phyloP scores from a whole-genome alignment of 2,329 filamentous ascomycete genomes.

The Colletotrichum graminicola region DNA sequence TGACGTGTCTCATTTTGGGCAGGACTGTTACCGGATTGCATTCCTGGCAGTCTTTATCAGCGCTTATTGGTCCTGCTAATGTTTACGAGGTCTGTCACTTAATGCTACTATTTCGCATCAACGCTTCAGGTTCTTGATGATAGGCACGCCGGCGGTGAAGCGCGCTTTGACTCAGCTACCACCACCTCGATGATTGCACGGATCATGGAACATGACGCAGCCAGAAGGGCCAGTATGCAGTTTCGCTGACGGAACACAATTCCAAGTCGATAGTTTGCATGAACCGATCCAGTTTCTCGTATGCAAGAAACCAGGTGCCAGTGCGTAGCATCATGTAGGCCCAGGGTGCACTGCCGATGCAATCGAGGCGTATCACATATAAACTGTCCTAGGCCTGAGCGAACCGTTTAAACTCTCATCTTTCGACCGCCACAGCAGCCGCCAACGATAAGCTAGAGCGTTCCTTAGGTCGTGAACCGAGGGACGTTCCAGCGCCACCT shows the following conservation, averaged over 20 bases:
- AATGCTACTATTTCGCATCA: not conserved
- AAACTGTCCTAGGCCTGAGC: not conserved
- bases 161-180: not conserved
- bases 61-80: not conserved
- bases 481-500: not conserved
- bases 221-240: not conserved
- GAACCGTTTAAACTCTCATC: not conserved
- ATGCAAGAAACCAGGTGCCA: constrained; percentile 5
- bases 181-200: not conserved
- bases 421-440: constrained; percentile 5
- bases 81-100: not conserved
- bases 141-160: constrained; percentile 2
- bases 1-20: constrained; percentile 2
- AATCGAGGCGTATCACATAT: not conserved
- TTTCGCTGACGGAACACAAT: not conserved
- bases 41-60: not conserved
- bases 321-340: not conserved
- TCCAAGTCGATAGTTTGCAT: not conserved
- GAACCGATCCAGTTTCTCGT: constrained; percentile 2
- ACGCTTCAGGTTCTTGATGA: constrained; percentile 2
- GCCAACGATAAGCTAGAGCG: not conserved
- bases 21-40: constrained; percentile 2
- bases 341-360: not conserved
- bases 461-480: not conserved
- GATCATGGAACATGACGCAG: not conserved